Base-by-base conservation (phyloP, 2,329 filamentous ascomycete species). In the Fusarium goolgardi region DNA sequence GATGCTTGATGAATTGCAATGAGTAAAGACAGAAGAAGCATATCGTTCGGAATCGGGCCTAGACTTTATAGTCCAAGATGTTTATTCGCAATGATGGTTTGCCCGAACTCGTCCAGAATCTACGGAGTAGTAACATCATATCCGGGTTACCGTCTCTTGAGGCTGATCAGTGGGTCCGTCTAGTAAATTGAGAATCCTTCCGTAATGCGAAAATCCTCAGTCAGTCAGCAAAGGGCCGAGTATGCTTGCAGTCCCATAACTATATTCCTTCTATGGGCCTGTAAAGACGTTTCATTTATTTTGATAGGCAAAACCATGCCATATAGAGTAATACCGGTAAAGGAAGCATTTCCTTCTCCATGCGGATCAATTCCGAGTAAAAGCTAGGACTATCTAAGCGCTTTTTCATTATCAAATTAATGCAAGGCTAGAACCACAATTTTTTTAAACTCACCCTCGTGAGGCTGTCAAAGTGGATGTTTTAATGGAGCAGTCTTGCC, bases 1-100 rank as follows among this genome's bases (percentile, higher is more conserved):
- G 13, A 55, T 55, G 13, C 20, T 37, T 12, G 13, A 54, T 54
- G 18, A 9, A 15, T 32, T 15, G 9, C 0, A 5, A 25, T 34
- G 2, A 37, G 6, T 18, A 3, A 29, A 6, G 8, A 45, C 1
- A 34, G 50, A n/a, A 10, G 16, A 44, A 32, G 7, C 3, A 3
- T 32, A 15, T 45, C 0, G 3, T 37, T 0, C 0, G 27, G 39
- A 12, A 59, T 34, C 2, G 2, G 2, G 5, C 15, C 13, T 6
- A 4, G 5, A 29, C 11, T 46, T 58, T 59, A 55, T 59, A 59
- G 25, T 45, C 1, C 2, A 27, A 44, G 27, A 16, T 34, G 7
- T 34, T 2, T 4, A 3, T 2, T 11, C 0, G 8, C 9, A 3
- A 10, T 5, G 1, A 27, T 10, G 21, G 5, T 16, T 27, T 18